Conservation (phyloP, 192 early-diverging fungal genomes). For the Lobosporangium transversale region DNA sequence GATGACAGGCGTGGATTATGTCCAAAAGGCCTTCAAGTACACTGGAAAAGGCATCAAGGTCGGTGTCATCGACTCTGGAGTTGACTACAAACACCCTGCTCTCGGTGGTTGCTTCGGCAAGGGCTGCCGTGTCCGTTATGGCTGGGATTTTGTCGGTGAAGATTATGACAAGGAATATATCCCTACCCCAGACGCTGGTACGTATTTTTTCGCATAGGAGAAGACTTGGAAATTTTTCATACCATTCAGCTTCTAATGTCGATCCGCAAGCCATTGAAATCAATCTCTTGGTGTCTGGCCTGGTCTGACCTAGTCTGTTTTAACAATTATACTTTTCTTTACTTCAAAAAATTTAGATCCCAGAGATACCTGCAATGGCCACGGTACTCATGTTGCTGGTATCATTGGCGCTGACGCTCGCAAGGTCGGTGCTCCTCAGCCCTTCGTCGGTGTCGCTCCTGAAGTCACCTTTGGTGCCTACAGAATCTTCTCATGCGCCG, state of each 20-base stretch:
- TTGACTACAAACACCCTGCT: constrained; percentile 74
- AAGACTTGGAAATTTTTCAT: too few relatives aligned
- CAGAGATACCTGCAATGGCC: constrained; percentile 67
- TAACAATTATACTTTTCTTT: too few relatives aligned
- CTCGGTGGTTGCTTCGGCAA: constrained; percentile 70
- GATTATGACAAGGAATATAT: constrained; percentile 36
- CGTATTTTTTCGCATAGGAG: too few relatives aligned
- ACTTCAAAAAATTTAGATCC: constrained; percentile 57
- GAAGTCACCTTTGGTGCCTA: constrained; percentile 73
- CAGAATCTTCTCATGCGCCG: constrained; percentile 67
- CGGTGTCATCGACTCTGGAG: constrained; percentile 75
- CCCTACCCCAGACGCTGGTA: constrained; percentile 30
- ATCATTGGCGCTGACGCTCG: constrained; percentile 60
- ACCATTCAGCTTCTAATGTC: too few relatives aligned
- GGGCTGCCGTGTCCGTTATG: constrained; percentile 65
- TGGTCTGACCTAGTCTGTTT: too few relatives aligned
- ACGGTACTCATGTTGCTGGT: constrained; percentile 76
- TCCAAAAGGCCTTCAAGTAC: constrained; percentile 58
- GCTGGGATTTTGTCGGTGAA: constrained; percentile 73
- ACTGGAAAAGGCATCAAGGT: constrained; percentile 72
- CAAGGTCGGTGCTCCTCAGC: constrained; percentile 42
- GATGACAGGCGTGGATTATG: constrained; percentile 60
- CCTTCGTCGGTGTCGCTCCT: constrained; percentile 75
- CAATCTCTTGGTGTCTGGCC: too few relatives aligned
- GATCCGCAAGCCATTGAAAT: too few relatives aligned